Conservation (phyloP, 2,329 filamentous ascomycete species). For the Aspergillus oerlinghausenensis region DNA sequence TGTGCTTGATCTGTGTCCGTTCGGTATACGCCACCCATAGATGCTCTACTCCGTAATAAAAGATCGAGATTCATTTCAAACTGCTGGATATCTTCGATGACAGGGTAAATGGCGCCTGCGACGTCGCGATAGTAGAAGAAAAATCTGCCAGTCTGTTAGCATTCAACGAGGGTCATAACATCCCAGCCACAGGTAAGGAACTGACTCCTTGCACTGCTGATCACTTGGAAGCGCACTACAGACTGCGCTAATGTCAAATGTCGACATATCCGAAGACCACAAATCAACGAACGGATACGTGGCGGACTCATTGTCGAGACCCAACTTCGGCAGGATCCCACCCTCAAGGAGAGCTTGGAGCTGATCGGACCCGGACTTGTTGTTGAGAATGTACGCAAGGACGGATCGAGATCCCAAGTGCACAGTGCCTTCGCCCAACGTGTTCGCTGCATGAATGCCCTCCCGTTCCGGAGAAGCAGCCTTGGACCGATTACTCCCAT, state of each 20-base stretch:
- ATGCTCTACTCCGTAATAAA: constrained; percentile 50
- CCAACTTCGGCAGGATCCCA: constrained; percentile 58
- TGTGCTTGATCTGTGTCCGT: constrained; percentile 47
- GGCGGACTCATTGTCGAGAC: constrained; percentile 60
- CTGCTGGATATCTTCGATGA: constrained; percentile 51
- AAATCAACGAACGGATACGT: constrained; percentile 63
- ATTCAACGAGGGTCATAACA: constrained; percentile 6
- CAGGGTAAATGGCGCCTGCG: constrained; percentile 57
- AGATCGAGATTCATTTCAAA: constrained; percentile 53
- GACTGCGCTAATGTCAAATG: constrained; percentile 54
- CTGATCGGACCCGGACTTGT: constrained; percentile 47
- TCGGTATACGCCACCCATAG: constrained; percentile 40
- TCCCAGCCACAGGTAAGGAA: constrained; percentile 2
- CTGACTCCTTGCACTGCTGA: constrained; percentile 51
- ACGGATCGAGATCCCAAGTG: constrained; percentile 60
- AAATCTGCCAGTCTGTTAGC: constrained; percentile 36
- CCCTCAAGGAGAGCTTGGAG: constrained; percentile 55
- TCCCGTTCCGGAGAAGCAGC: constrained; percentile 42
- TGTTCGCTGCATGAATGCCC: constrained; percentile 58
- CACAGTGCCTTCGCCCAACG: constrained; percentile 56
- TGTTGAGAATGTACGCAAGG: constrained; percentile 55
- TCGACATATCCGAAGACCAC: constrained; percentile 58
- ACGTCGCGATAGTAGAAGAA: constrained; percentile 56
- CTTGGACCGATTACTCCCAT: constrained; percentile 29
- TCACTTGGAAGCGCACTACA: constrained; percentile 57